Base-by-base conservation (phyloP, 2,329 filamentous ascomycete species). In the Fusarium penzigii region DNA sequence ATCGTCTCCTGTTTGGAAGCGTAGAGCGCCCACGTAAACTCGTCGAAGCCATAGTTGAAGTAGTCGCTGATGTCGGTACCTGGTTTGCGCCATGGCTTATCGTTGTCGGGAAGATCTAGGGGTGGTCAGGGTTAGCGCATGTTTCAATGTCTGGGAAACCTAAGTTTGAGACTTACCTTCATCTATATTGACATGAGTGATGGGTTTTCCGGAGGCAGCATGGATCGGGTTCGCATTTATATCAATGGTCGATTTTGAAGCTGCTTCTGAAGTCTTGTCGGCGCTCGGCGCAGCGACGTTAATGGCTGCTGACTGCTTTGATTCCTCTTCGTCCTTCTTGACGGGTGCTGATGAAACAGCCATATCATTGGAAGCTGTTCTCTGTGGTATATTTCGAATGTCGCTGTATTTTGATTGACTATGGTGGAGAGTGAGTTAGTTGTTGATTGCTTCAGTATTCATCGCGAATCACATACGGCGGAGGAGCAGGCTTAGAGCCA, bases 41-140 rank as follows among this genome's bases (percentile, higher is more conserved):
- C 93, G 74, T 97, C 93, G 68, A 97, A 97, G 52, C 93, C 93
- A 73, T 97, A 97, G 77, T 97, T 97, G 83, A 97, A 97, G 75
- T 96, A 97, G 70, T 99, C 94, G 53, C 89, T 94, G 49, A 96
- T 85, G 66, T 99, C 94, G 11, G 93, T 92, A 43, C 94, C 94
- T 0, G 94, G 94, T 59, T 92, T 87, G 42, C 94, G 87, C 94
- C 94, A 99, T 16, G 93, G 92, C 71, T 97, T 97, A 57, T 92
- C 89, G 65, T 92, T 90, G 8, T 90, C 87, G 38, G 85, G 81
- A 17, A 92, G 82, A 65, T 88, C 84, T 81, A 55, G 20, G 53
- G 42, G 42, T 49, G 36, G 60, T 20, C 10, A 60, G 45, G 53
- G 25, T 59, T 46, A 52, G 47, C 32, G 16, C 41, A 17, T 42